Conservation (phyloP, 1,284 basidiomycete species). For the Meripilus lineatus region DNA sequence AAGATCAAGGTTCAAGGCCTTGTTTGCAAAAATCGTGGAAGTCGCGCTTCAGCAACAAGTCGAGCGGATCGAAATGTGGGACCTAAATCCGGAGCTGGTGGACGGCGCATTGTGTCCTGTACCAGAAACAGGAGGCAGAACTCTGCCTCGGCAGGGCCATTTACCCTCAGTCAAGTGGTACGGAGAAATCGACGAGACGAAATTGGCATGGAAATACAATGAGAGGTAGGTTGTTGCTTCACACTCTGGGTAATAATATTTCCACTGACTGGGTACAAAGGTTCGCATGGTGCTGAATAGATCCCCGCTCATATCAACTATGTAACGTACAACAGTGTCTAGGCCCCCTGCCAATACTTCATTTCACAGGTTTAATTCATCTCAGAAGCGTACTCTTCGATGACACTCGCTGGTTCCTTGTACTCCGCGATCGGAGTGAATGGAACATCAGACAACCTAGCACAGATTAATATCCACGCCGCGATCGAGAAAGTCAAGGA, state of each 20-base stretch:
- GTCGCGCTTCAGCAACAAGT: constrained; percentile 36
- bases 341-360: too few species aligned
- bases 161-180: constrained; percentile 58
- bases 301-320: too few species aligned
- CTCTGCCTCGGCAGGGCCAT: constrained; percentile 39
- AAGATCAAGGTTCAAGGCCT: constrained; percentile 29
- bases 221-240: constrained; percentile 40
- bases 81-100: constrained; percentile 35
- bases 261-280: too few species aligned
- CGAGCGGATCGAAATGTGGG: constrained; percentile 52
- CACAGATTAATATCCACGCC: neutral
- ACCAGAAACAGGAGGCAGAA: constrained; percentile 32
- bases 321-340: too few species aligned
- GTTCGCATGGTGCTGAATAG: constrained; percentile 9
- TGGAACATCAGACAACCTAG: constrained; percentile 21
- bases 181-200: constrained; percentile 31
- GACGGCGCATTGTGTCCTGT: constrained; percentile 21
- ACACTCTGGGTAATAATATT: too few species aligned
- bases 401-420: constrained; percentile 24
- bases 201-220: constrained; percentile 50
- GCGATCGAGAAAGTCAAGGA: neutral
- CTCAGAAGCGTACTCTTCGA: constrained; percentile 23
- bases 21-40: constrained; percentile 36
- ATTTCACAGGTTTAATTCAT: too few species aligned
- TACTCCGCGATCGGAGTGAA: constrained; percentile 26